Percentiles rank a stretch among this genome's conserved stretches.
phyloP scores from a whole-genome alignment of 331 rosid genomes.

The Telfairia occidentalis region DNA sequence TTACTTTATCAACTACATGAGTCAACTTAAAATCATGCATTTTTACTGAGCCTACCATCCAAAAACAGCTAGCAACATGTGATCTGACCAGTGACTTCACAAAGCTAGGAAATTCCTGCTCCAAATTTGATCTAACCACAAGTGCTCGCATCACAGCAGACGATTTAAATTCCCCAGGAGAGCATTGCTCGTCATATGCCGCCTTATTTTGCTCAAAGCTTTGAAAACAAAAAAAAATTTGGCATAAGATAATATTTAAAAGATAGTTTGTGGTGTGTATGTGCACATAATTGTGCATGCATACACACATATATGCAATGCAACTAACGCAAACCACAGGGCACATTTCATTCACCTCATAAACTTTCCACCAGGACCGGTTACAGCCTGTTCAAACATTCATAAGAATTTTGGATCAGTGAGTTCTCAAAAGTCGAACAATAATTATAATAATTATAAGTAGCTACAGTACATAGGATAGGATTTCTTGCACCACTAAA shows the following conservation, averaged over 20 bases:
- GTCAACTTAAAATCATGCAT: neutral
- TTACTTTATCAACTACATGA: neutral
- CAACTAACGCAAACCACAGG: neutral
- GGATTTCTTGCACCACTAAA: neutral
- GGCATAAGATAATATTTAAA: neutral
- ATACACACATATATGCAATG: neutral
- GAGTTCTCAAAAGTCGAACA: neutral
- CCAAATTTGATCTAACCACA: slow-evolving; percentile 40
- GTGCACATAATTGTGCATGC: neutral
- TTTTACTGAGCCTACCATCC: slow-evolving; percentile 52
- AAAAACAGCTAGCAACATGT: slow-evolving; percentile 75
- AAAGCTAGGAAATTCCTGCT: slow-evolving; percentile 50
- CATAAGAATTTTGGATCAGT: slow-evolving; percentile 14
- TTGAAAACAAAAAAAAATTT: slow-evolving; percentile 2
- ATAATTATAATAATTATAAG: slow-evolving; percentile 7
- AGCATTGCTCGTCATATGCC: slow-evolving; percentile 29
- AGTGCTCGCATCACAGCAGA: slow-evolving; percentile 69
- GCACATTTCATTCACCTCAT: slow-evolving; percentile 37
- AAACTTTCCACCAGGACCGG: slow-evolving; percentile 31
- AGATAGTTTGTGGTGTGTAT: neutral
- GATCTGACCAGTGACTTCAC: slow-evolving; percentile 86
- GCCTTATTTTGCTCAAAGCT: slow-evolving; percentile 39
- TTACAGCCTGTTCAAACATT: slow-evolving; percentile 32
- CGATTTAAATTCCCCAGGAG: slow-evolving; percentile 60
- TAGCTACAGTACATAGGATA: neutral